Evolutionary conservation across 2,329 filamentous ascomycete species (phyloP), one percentile per base, ranked within the genome.

Genomic region (Cephalotrichum gorgonifer): DNA sequence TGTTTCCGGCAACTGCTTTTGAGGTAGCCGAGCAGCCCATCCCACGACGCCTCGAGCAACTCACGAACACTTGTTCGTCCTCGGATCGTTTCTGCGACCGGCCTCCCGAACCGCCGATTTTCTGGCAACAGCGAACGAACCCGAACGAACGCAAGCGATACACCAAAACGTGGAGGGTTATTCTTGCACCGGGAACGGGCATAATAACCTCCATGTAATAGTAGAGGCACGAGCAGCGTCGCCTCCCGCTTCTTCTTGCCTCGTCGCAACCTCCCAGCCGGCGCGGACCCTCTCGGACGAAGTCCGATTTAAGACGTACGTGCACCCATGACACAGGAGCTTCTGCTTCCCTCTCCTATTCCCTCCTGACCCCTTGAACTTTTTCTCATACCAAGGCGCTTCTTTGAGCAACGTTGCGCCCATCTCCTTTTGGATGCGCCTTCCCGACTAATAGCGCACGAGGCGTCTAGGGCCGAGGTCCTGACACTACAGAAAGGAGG

Each of bases 181-280:
- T 22, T 33, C 26, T 20, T 46, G 46, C 35, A 25, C 46, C 46
- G 46, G 46, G 26, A 48, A 43, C 46, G 46, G 46, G 46, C 46
- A 42, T 48, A 28, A 43, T 30, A 48, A 30, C 30, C 38, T 33
- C 31, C 38, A 26, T 28, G 46, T 48, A 43, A 48, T 48, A 38
- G 22, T 31, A 25, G 38, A 48, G 30, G 38, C 38, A 15, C 38
- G 8, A 22, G 6, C 26, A 42, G 38, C 38, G 26, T 43, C 31
- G 38, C 38, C 39, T 48, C 46, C 46, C 38, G 26, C 33, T n/a
- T 38, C 22, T 28, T 27, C 33, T 47, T 47, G 33, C 45, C 39
- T 47, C 45, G 33, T 20, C 45, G 39, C 45, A 15, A 41, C 39
- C 17, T 39, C 31, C 25, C 45, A 38, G 23, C 33, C 45, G 39